Base-by-base conservation (phyloP, 495 filamentous ascomycete genomes). In the Thozetella sp. region DNA sequence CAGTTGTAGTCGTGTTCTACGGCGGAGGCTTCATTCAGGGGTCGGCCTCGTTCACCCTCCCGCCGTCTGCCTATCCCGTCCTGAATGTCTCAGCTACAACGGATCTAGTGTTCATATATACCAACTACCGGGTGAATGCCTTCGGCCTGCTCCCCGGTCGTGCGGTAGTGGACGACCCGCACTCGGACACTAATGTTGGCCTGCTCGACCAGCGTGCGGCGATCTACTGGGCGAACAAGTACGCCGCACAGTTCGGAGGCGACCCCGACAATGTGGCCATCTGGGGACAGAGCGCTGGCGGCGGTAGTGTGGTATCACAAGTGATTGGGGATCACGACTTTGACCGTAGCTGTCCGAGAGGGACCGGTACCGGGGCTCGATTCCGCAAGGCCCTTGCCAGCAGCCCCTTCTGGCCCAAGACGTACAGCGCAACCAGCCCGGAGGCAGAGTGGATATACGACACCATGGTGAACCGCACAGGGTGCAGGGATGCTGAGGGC, bases 1-100 rank as follows among this genome's bases (percentile, higher is more conserved):
- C 86, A 0, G 86, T 89, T 0, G 69, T 88, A 1, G 79, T 86
- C 2, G 79, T 78, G 23, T 88, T 87, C 60, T 86, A 86, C 62
- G 86, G 86, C 20, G 87, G 87, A 1, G 86, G 72, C 0, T 89
- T 86, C 67, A 85, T 89, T 48, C 73, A 86, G 69, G 85, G 85
- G 22, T 69, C 72, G 25, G 84, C 80, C 0, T 78, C 72, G 0
- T 81, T 87, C 64, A 69, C 62, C 2, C 70, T 88, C 13, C 83
- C 85, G 0, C 82, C 85, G 3, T 72, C 81, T 9, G 77, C 73
- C 9, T 88, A 84, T 63, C 86, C 84, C 1, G 72, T 87, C 26
- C 70, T 88, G 40, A 83, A 84, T 61, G 76, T 69, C 13, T 79
- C 72, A 20, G 63, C 62, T 1, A 55, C 67, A 2, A 83, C 80